A percentile compares a stretch with the other conserved stretches of the same genome.
Evolutionary conservation across 805 yeast genomes (phyloP).

Genomic region (Ogataea ramenticola): DNA sequence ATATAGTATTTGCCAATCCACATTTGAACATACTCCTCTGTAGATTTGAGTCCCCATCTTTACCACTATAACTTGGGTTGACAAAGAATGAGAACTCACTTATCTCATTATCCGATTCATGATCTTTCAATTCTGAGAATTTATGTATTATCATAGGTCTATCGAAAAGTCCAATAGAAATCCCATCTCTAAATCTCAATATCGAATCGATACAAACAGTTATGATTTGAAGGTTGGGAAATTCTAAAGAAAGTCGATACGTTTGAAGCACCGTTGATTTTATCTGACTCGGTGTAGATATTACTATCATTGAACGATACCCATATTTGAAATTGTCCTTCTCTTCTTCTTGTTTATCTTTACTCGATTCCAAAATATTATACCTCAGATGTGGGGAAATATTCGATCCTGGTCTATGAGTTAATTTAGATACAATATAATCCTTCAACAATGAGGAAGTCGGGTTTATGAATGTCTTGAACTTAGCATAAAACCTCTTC

Average conservation of each 20-base stretch:
- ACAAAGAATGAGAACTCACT: neutral
- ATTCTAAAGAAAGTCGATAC: conserved; percentile 3
- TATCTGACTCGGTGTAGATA: conserved; percentile 23
- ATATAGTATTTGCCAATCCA: conserved; percentile 6
- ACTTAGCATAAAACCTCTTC: neutral
- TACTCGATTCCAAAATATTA: too few relatives aligned
- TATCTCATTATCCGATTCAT: conserved; percentile 2
- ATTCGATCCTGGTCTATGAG: neutral
- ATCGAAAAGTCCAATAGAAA: conserved; percentile 20
- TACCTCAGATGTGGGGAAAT: neutral
- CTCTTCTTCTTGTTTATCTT: too few relatives aligned
- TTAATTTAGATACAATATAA: too few relatives aligned
- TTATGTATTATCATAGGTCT: conserved; percentile 7
- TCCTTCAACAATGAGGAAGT: neutral
- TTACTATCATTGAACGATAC: conserved; percentile 9
- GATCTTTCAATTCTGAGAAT: conserved; percentile 2
- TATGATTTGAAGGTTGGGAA: conserved; percentile 12
- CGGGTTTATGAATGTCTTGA: neutral
- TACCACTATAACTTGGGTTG: neutral
- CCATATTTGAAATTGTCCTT: too few relatives aligned
- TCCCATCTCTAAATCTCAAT: conserved; percentile 15
- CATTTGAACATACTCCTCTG: neutral
- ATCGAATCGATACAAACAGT: conserved; percentile 23
- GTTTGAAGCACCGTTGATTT: conserved; percentile 10
- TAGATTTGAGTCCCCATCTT: neutral